These are phyloP conservation scores for Pleurotus eryngii DNA, from an alignment of 768 basidiomycete genomes.

Conservation along the genomic window DNA sequence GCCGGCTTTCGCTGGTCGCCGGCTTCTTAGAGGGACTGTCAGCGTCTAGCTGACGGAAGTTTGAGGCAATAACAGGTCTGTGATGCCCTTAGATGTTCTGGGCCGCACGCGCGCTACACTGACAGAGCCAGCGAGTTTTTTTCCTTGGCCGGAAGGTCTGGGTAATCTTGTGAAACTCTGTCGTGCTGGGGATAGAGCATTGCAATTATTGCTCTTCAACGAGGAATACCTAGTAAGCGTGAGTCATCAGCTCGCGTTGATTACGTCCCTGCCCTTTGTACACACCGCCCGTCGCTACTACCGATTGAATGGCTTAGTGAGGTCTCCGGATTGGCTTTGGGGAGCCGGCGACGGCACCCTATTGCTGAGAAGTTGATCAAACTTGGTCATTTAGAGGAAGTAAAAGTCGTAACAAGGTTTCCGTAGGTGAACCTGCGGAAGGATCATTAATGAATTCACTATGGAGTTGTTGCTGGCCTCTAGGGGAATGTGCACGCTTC, in stretches of 20 bases:
- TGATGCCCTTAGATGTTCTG: slow-evolving; percentile 91
- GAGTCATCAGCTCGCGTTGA: slow-evolving; percentile 88
- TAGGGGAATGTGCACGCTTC: slow-evolving; percentile 33
- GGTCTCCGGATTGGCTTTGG: slow-evolving; percentile 76
- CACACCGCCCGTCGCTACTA: slow-evolving; percentile 89
- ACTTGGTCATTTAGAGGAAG: slow-evolving; percentile 85
- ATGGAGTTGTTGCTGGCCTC: slow-evolving; percentile 29
- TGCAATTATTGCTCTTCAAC: slow-evolving; percentile 92
- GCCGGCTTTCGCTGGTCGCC: slow-evolving; percentile 58
- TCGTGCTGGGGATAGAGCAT: slow-evolving; percentile 87
- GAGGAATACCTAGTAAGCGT: slow-evolving; percentile 86
- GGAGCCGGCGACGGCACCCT: slow-evolving; percentile 48
- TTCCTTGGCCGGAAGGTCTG: slow-evolving; percentile 35
- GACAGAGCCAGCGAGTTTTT: slow-evolving; percentile 84
- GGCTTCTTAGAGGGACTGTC: slow-evolving; percentile 87
- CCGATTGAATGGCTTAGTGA: slow-evolving; percentile 91
- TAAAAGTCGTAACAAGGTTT: slow-evolving; percentile 83
- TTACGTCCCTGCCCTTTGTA: slow-evolving; percentile 91
- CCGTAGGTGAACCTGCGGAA: slow-evolving; percentile 82
- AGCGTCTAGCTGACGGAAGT: slow-evolving; percentile 79
- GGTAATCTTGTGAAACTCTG: slow-evolving; percentile 79
- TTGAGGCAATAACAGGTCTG: slow-evolving; percentile 91
- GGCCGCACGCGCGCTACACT: slow-evolving; percentile 87
- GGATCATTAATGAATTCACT: slow-evolving; percentile 58
- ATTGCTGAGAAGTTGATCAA: slow-evolving; percentile 54